Percentiles rank a stretch among this genome's conserved stretches.
Evolutionary conservation across 768 basidiomycete genomes (phyloP).

Genomic region (Chalciporus piperatus): DNA sequence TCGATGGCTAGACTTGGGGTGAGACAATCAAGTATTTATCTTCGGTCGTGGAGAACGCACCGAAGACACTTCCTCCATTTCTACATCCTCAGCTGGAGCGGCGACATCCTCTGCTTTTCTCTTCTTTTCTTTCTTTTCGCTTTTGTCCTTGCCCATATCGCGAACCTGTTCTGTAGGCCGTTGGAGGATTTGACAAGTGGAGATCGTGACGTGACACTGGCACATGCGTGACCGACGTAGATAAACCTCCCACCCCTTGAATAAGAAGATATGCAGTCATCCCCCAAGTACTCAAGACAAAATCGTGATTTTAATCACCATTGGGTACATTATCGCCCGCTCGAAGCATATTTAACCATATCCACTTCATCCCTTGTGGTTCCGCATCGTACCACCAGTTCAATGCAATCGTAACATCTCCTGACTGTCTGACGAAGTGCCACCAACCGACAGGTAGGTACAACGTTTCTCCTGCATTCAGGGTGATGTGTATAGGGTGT

Average conservation of each 20-base stretch:
- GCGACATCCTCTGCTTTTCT: constrained; percentile 41
- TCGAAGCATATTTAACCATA: constrained; percentile 61
- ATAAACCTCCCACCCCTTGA: not conserved
- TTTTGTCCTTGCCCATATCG: constrained; percentile 70
- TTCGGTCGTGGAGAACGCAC: constrained; percentile 27
- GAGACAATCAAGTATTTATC: constrained; percentile 25
- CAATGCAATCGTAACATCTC: constrained; percentile 60
- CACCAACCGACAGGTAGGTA: constrained; percentile 95
- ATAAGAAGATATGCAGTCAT: too few relatives aligned
- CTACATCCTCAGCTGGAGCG: constrained; percentile 44
- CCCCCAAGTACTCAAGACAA: not conserved
- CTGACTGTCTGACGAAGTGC: constrained; percentile 81
- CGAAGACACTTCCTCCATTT: constrained; percentile 38
- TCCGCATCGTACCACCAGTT: constrained; percentile 94
- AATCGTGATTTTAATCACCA: constrained; percentile 33
- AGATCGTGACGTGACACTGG: constrained; percentile 23
- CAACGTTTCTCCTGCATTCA: constrained; percentile 73
- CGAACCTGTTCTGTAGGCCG: not conserved
- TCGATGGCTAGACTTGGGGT: constrained; percentile 34
- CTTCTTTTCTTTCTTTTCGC: constrained; percentile 75
- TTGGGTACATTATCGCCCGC: constrained; percentile 36
- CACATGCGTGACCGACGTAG: constrained; percentile 13
- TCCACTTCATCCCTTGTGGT: constrained; percentile 68
- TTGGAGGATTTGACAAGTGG: not conserved
- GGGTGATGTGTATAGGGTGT: constrained; percentile 62